Base-by-base conservation (phyloP, 805 yeast genomes). In the Metschnikowia baotianmanensis region DNA sequence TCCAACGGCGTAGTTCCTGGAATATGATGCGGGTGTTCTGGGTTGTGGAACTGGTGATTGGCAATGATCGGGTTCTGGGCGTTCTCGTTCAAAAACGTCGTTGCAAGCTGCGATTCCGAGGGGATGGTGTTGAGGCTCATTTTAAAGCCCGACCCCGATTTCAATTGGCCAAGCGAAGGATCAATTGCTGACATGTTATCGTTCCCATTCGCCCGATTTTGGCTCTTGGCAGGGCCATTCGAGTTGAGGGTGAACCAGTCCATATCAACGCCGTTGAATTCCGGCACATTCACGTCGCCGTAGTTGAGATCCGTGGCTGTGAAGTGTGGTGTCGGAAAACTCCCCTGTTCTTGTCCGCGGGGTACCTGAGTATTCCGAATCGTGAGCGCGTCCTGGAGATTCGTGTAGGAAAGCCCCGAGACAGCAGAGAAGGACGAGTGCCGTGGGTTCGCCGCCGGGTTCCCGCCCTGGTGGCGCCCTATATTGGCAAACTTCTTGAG, bases 261-360 rank as follows among this genome's bases (percentile, higher is more conserved):
- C 40, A 64, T 42, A 36, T 63, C 67, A 21, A 67, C 43, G 1
- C 67, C 58, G 36, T 56, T 51, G 10, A 68, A 47, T 44, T 72
- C 76, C 22, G 51, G 42, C 22, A 64, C 55, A 47, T 58, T 47
- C 9, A 59, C 37, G 3, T 64, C 64, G 34, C 52, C 56, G 34
- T 50, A 55, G 38, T 63, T 59, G 17, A 72, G 48, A 25, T 76
- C 77, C 15, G 66, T 64, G 1, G 83, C 81, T 10, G 70, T 54
- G 32, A 80, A 54, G 58, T 87, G 95, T 3, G 96, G 96, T 1
- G 95, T 84, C 1, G 95, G 78, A 56, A 85, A 86, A 2, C 82
- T 86, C 19, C 84, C 89, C 53, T 84, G 88, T 31, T 73, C 74
- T 1, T 90, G 89, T 0, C 75, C 76, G 27, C 72, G 76, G 4